These are phyloP conservation scores for Leccinum griseonigrum DNA, from an alignment of 1,284 basidiomycete species.

Conservation along the genomic window DNA sequence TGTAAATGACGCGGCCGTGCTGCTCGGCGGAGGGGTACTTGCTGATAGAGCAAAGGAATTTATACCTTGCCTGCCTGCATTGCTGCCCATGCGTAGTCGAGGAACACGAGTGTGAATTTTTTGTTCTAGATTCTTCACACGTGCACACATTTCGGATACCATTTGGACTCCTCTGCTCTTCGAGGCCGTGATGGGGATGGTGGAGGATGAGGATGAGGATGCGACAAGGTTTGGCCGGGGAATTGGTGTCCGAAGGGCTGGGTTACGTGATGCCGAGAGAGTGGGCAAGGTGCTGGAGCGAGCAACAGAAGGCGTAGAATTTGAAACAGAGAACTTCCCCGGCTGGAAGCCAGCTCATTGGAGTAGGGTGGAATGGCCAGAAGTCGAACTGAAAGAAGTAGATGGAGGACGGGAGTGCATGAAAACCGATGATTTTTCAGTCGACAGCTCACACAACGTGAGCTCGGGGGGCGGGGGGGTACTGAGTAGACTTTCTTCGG, in stretches of 20 bases:
- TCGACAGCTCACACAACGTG: conserved; percentile 56
- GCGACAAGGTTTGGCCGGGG: conserved; percentile 44
- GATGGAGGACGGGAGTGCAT: conserved; percentile 35
- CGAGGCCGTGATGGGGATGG: conserved; percentile 45
- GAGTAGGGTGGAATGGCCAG: conserved; percentile 48
- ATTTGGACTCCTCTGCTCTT: conserved; percentile 82
- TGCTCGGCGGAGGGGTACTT: conserved; percentile 33
- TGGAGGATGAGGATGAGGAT: conserved; percentile 34
- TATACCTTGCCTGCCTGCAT: conserved; percentile 48
- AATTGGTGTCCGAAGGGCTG: conserved; percentile 45
- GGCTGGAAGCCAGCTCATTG: conserved; percentile 51
- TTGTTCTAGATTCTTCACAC: conserved; percentile 75
- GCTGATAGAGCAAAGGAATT: conserved; percentile 37
- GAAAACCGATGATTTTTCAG: conserved; percentile 36
- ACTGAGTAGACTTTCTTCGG: conserved; percentile 48
- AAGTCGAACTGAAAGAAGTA: conserved; percentile 36
- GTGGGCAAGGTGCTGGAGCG: conserved; percentile 60
- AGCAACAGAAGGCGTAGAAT: conserved; percentile 44
- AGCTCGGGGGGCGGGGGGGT: conserved; percentile 59
- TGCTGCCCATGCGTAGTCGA: conserved; percentile 72
- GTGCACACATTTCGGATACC: conserved; percentile 84
- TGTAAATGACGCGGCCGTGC: conserved; percentile 34
- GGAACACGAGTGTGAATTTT: conserved; percentile 83
- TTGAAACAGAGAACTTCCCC: conserved; percentile 40
- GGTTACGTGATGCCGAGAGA: conserved; percentile 44